Evolutionary conservation across 75 land plant genomes (phyloP), one percentile per base, ranked within the genome.

Genomic region (Ceratopteris richardii): DNA sequence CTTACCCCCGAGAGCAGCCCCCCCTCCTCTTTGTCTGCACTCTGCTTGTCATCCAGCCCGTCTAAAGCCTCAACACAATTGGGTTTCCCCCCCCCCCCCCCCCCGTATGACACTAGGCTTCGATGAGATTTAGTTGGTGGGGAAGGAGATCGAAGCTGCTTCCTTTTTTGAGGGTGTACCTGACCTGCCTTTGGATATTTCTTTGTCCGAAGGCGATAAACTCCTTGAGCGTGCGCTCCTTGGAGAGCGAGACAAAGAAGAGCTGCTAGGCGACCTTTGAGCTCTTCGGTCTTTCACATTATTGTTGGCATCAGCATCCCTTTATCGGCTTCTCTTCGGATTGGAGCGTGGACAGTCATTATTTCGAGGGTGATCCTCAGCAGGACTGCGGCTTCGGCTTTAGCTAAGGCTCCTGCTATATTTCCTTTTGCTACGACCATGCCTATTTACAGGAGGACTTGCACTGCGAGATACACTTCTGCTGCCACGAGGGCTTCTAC

Each of bases 81-180:
- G 83, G 5, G 93, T 88, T 51, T 85, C 81, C 9, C 80, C 93
- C 64, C n/a, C n/a, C 88, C 81, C 9, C 80, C 93, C 64, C 84
- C 97, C 21, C 85, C 98, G 68, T 93, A 93, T 1, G 95, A 88
- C 55, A 93, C 98, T 37, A 93, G 65, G 37, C 92, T 84, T 39
- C 72, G 71, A 43, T 55, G 69, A 29, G 75, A 73, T 46, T 30
- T 52, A 65, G 69, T 69, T 59, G 81, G 65, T 66, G 22, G 58
- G 9, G 44, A 44, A 9, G 37, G 31, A 26, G 74, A 69, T 40
- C 75, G 60, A 1, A 26, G 62, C 12, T 72, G 23, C 29, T 58
- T n/a, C n/a, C n/a, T n/a, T 67, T 19, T 63, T 70, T 31, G 77
- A 55, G 27, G 80, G 74, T 0, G 80, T 71, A 29, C 61, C 65